These are phyloP conservation scores for Brassica nigra DNA, from an alignment of 345 rosid species.

Conservation along the genomic window DNA sequence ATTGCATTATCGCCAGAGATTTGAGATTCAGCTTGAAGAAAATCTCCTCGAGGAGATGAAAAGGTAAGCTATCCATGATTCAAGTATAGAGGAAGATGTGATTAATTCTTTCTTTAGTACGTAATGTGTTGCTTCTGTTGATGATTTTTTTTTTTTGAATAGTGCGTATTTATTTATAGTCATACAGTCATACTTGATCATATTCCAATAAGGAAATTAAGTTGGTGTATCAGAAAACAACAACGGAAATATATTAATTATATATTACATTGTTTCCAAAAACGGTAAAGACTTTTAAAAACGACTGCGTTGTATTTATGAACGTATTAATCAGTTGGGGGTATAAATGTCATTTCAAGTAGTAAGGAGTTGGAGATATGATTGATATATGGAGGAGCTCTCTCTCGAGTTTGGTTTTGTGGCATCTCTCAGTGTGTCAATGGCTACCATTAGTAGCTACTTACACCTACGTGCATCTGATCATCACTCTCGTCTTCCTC, in stretches of 20 bases:
- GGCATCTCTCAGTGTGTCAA: slow-evolving; percentile 12
- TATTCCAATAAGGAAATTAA: background rate
- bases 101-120: background rate
- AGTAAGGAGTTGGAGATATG: slow-evolving; percentile 11
- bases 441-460: slow-evolving; percentile 48
- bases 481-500: slow-evolving; percentile 31
- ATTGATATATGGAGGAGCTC: background rate
- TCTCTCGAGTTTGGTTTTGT: background rate
- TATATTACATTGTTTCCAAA: background rate
- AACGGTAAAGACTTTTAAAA: background rate
- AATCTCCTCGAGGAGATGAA: slow-evolving; percentile 3
- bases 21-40: slow-evolving; percentile 14
- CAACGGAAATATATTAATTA: background rate
- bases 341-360: background rate
- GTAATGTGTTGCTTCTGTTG: background rate
- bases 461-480: slow-evolving; percentile 37
- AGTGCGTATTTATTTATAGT: background rate
- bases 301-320: background rate
- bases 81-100: background rate
- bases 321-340: background rate
- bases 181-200: background rate
- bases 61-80: slow-evolving; percentile 12
- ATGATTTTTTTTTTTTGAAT: background rate
- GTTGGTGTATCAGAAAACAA: background rate
- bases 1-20: slow-evolving; percentile 3